Base-by-base conservation (phyloP, 1,284 basidiomycete genomes). In the Malassezia furfur region DNA sequence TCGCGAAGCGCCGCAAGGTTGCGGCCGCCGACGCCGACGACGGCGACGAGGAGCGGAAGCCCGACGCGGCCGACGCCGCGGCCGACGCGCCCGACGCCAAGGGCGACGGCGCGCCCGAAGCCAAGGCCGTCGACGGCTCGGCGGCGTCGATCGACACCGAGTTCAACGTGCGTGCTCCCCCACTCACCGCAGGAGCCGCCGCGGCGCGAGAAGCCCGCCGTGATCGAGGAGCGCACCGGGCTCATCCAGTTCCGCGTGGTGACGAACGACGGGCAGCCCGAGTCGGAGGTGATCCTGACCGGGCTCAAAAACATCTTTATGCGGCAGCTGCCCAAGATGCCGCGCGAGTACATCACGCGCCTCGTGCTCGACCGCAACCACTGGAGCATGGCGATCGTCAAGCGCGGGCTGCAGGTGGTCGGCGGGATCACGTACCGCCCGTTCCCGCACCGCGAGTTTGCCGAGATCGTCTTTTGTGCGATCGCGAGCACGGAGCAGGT, bases 381-480 rank as follows among this genome's bases (percentile, higher is more conserved):
- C 44, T 86, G 86, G 71, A 84, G 84, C 40, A 81, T 99, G 58
- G 93, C 91, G 3, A 96, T 99, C 72, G 86, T 96, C 73, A 96
- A 96, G 76, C 81, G 86, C 28, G 94, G 94, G 0, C 85, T 85
- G 75, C 91, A 93, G 69, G 93, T 98, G 37, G 93, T 98, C 1
- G 94, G 93, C 19, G 94, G 94, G 1, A 98, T 99, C 64, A 96
- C 91, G 66, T 99, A 89, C 76, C 82, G 94, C 31, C 93, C 94
- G 2, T 98, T 99, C 74, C 85, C 90, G 46, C 88, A 89, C 66
- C 83, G 91, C 58, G 85, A 86, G 12, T 99, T 99, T 74, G 91
- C 91, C 25, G 94, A 98, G 76, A 98, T 99, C 66, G 93, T 96
- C 3, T 99, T 99, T 77, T 98, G 96, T 75, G 94, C 94, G 0